These are phyloP conservation scores for Plantago coronopus DNA, from an alignment of 305 asterid species.

Conservation along the genomic window DNA sequence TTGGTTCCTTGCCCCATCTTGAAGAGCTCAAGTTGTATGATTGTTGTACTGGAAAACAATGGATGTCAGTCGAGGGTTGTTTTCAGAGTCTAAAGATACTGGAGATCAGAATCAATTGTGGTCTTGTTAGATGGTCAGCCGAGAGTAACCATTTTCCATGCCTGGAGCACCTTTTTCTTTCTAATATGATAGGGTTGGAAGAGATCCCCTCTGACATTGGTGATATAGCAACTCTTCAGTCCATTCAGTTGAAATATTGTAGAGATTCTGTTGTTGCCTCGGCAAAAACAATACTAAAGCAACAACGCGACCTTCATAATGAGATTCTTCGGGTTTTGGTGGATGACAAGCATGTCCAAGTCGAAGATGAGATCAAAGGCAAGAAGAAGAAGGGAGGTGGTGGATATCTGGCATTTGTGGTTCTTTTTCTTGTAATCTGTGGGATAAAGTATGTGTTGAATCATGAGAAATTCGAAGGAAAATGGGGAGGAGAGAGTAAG, in stretches of 20 bases:
- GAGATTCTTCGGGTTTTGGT: constrained; percentile 5
- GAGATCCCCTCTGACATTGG: constrained; percentile 9
- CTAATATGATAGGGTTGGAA: background rate
- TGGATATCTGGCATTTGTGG: constrained; percentile 1
- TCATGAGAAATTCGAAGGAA: background rate
- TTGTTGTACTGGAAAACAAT: constrained; percentile 5
- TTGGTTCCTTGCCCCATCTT: constrained; percentile 7
- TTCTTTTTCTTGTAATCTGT: background rate
- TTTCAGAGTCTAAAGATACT: background rate
- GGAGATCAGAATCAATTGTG: background rate
- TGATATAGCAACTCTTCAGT: constrained; percentile 6
- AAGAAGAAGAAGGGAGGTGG: background rate
- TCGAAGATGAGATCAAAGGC: background rate
- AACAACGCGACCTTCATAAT: constrained; percentile 14
- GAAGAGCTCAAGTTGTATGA: background rate
- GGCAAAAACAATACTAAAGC: constrained; percentile 2
- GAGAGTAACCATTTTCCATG: constrained; percentile 12
- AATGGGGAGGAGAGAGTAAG: background rate
- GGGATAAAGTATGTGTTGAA: background rate
- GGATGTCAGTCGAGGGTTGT: background rate
- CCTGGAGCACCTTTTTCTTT: constrained; percentile 9
- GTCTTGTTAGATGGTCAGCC: constrained; percentile 1
- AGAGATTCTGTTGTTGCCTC: constrained; percentile 5
- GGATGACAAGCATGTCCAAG: background rate
- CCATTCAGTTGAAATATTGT: background rate